phyloP scores from a whole-genome alignment of 2,329 filamentous ascomycete species.

The Clonostachys solani region DNA sequence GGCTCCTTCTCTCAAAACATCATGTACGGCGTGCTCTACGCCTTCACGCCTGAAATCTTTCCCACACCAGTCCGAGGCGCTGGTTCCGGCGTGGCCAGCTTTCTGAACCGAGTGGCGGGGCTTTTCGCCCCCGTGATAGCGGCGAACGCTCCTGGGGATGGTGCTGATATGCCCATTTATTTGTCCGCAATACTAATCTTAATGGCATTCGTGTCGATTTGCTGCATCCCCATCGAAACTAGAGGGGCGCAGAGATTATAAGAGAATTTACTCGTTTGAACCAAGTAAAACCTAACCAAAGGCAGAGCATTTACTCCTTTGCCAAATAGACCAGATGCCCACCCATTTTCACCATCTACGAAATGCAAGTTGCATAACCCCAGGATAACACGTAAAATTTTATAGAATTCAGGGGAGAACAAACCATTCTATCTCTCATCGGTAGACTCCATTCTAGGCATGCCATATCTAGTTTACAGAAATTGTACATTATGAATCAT shows the following conservation, averaged over 20 bases:
- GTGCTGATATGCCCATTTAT: slow-evolving; percentile 53
- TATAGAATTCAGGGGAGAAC: neutral
- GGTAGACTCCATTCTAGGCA: too few relatives aligned
- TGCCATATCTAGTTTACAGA: too few relatives aligned
- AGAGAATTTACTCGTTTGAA: neutral
- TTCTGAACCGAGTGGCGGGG: slow-evolving; percentile 65
- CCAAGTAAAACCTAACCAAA: neutral
- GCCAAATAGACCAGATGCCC: neutral
- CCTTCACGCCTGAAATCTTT: slow-evolving; percentile 75
- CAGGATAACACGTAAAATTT: neutral
- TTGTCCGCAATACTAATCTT: slow-evolving; percentile 53
- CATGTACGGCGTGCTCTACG: slow-evolving; percentile 74
- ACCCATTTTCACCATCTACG: neutral
- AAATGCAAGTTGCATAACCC: neutral
- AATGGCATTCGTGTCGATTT: slow-evolving; percentile 54
- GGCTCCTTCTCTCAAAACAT: slow-evolving; percentile 72
- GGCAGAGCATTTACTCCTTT: neutral
- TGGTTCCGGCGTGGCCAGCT: slow-evolving; percentile 67
- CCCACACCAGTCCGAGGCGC: slow-evolving; percentile 68
- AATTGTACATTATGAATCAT: neutral
- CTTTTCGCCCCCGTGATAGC: slow-evolving; percentile 67
- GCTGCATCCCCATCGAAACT: slow-evolving; percentile 60
- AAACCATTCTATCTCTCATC: neutral
- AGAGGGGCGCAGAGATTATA: slow-evolving; percentile 53
- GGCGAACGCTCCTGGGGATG: slow-evolving; percentile 53